These are phyloP conservation scores for Leccinum subgranulosum DNA, from an alignment of 768 basidiomycete genomes.

Conservation along the genomic window DNA sequence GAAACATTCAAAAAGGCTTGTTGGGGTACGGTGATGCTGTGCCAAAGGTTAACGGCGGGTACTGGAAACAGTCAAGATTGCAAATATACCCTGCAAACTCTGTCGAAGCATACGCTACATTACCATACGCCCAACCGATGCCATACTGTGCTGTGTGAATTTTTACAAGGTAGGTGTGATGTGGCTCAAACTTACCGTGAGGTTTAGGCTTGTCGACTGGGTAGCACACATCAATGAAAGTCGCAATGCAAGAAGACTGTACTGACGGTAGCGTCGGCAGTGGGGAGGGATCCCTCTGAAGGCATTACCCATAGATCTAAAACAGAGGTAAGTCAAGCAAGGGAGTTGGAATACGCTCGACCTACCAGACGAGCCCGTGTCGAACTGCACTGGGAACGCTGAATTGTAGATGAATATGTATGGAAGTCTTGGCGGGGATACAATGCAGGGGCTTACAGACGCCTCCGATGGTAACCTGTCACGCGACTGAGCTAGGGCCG, in stretches of 20 bases:
- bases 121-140: slow-evolving; percentile 73
- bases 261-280: slow-evolving; percentile 46
- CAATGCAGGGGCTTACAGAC: slow-evolving; percentile 39
- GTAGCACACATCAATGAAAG: slow-evolving; percentile 5
- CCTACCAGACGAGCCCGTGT: slow-evolving; percentile 64
- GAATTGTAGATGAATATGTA: slow-evolving; percentile 1
- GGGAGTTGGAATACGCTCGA: neutral
- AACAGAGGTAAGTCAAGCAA: neutral
- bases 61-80: neutral
- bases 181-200: slow-evolving; percentile 46
- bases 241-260: neutral
- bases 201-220: slow-evolving; percentile 50
- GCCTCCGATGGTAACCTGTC: slow-evolving; percentile 65
- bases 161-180: neutral
- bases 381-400: slow-evolving; percentile 77
- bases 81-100: slow-evolving; percentile 65
- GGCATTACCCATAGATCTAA: slow-evolving; percentile 72
- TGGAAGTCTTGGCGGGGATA: neutral
- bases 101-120: slow-evolving; percentile 57
- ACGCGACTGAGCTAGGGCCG: slow-evolving; percentile 3
- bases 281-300: slow-evolving; percentile 44
- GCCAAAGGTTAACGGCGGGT: slow-evolving; percentile 5
- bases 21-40: slow-evolving; percentile 57
- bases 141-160: slow-evolving; percentile 54
- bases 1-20: slow-evolving; percentile 73